These are phyloP conservation scores for Neonectria punicea DNA, from an alignment of 2,329 filamentous ascomycete genomes.

Conservation along the genomic window DNA sequence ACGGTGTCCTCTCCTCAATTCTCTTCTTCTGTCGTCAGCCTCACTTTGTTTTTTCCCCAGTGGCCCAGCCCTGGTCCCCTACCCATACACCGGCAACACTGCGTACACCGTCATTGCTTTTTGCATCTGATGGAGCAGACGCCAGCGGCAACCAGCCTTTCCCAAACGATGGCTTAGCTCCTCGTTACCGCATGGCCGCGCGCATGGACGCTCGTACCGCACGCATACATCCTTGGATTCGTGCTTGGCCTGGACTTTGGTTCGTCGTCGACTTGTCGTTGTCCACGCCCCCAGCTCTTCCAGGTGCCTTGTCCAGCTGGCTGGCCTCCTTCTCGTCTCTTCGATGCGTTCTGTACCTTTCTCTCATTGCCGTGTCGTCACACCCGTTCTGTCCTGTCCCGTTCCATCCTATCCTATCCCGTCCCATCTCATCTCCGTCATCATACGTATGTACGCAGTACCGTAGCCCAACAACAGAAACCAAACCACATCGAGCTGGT, in stretches of 20 bases:
- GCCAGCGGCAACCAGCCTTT: slow-evolving; percentile 37
- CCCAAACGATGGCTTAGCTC: slow-evolving; percentile 35
- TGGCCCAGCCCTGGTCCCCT: slow-evolving; percentile 12
- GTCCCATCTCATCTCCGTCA: slow-evolving; percentile 3
- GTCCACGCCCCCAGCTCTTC: slow-evolving; percentile 18
- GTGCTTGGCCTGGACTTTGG: slow-evolving; percentile 4
- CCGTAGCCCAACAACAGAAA: slow-evolving; percentile 7
- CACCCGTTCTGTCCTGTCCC: neutral
- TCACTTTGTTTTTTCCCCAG: slow-evolving; percentile 36
- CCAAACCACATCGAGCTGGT: slow-evolving; percentile 4
- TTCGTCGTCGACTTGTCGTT: slow-evolving; percentile 16
- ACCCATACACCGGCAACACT: slow-evolving; percentile 20
- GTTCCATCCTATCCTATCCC: slow-evolving; percentile 1
- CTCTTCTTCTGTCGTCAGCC: slow-evolving; percentile 28
- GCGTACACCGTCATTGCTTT: slow-evolving; percentile 22
- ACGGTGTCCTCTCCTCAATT: slow-evolving; percentile 2
- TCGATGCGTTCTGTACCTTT: neutral
- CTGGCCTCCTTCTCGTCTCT: neutral
- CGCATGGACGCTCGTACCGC: slow-evolving; percentile 33
- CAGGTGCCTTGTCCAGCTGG: slow-evolving; percentile 5
- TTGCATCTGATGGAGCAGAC: slow-evolving; percentile 30
- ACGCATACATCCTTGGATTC: slow-evolving; percentile 11
- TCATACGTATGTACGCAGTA: neutral
- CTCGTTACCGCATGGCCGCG: slow-evolving; percentile 29
- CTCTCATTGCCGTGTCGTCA: slow-evolving; percentile 1